Conservation (phyloP, 1,284 basidiomycete species). For the Trichosporon sp. region DNA sequence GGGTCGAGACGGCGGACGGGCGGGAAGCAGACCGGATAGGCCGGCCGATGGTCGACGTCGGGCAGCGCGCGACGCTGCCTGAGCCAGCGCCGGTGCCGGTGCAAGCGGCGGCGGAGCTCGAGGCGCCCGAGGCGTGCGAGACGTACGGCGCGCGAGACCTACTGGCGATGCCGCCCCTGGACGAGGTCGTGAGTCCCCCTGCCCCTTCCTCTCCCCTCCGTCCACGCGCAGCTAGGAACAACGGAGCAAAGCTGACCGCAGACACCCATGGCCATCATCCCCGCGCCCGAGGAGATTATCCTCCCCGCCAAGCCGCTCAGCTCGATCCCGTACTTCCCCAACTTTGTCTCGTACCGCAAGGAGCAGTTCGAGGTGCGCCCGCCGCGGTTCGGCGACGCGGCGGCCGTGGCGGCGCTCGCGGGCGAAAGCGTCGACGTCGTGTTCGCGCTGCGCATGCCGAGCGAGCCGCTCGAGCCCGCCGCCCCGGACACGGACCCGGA, state of each 20-base stretch:
- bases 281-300: background rate
- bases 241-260: slow-evolving; percentile 1
- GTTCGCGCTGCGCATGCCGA: slow-evolving; percentile 41
- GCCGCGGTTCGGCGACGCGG: slow-evolving; percentile 24
- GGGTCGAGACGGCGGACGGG: background rate
- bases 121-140: too few relatives aligned
- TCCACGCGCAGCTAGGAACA: background rate
- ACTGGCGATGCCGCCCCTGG: slow-evolving; percentile 4
- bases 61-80: background rate
- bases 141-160: slow-evolving; percentile 8
- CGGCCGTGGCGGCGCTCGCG: slow-evolving; percentile 24
- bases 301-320: slow-evolving; percentile 29
- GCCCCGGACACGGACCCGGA: background rate
- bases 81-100: background rate
- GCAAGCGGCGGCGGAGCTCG: too few relatives aligned
- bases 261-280: slow-evolving; percentile 16
- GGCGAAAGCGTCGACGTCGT: slow-evolving; percentile 37
- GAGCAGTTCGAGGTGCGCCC: slow-evolving; percentile 29
- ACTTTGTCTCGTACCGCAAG: slow-evolving; percentile 41
- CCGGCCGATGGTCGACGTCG: background rate
- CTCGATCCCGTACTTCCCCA: slow-evolving; percentile 38
- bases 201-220: background rate
- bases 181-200: background rate
- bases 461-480: background rate
- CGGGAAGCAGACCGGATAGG: background rate